A percentile compares a stretch with the other conserved stretches of the same genome.
Evolutionary conservation across 2,329 filamentous ascomycete genomes (phyloP).

Genomic region (Xylaria polymorpha): DNA sequence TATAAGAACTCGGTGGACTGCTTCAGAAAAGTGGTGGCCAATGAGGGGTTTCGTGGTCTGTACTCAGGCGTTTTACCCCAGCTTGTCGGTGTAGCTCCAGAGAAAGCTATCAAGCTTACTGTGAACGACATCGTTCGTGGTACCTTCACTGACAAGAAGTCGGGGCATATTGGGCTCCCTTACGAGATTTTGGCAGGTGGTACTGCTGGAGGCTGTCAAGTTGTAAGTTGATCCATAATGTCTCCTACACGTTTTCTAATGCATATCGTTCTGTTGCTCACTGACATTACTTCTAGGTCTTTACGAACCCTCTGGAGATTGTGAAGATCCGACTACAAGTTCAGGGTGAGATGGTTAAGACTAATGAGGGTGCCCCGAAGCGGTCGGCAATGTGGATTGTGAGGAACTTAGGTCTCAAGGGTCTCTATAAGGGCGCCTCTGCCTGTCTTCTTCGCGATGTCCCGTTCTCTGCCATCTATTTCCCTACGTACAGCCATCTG

Average conservation of each 20-base stretch:
- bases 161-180: constrained; percentile 75
- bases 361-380: constrained; percentile 81
- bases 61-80: constrained; percentile 97
- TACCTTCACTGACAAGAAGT: constrained; percentile 77
- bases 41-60: constrained; percentile 88
- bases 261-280: constrained; percentile 11
- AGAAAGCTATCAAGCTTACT: constrained; percentile 99
- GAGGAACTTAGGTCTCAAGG: constrained; percentile 90
- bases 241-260: background rate
- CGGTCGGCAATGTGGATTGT: constrained; percentile 98
- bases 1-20: constrained; percentile 99
- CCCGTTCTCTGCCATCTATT: constrained; percentile 98
- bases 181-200: constrained; percentile 90
- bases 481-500: constrained; percentile 94
- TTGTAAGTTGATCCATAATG: constrained; percentile 70
- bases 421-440: constrained; percentile 95
- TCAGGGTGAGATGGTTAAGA: constrained; percentile 94
- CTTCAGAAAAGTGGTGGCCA: constrained; percentile 89
- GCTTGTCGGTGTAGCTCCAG: constrained; percentile 96
- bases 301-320: constrained; percentile 98
- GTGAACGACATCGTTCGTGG: constrained; percentile 93
- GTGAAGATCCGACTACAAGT: constrained; percentile 99
- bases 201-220: constrained; percentile 91
- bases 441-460: constrained; percentile 96
- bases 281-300: constrained; percentile 66